These are phyloP conservation scores for Torrubiellomyces zombiae DNA, from an alignment of 2,329 filamentous ascomycete species.

Conservation along the genomic window DNA sequence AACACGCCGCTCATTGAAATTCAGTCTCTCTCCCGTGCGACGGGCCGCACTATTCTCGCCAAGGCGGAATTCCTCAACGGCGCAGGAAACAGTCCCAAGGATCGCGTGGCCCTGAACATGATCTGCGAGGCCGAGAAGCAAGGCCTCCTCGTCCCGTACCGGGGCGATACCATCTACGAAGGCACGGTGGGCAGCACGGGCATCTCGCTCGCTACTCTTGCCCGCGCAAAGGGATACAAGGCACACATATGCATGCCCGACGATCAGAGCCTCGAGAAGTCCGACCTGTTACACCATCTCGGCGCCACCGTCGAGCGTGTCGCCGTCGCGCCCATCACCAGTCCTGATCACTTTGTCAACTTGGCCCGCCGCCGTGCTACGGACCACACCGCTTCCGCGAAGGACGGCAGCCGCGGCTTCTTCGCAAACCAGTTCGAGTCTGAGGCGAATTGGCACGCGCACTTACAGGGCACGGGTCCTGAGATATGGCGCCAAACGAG, in stretches of 20 bases:
- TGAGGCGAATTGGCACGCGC: conserved; percentile 72
- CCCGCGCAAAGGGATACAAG: conserved; percentile 73
- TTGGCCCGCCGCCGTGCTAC: conserved; percentile 60
- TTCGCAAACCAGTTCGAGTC: conserved; percentile 97
- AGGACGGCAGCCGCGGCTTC: conserved; percentile 57
- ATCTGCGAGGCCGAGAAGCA: conserved; percentile 66
- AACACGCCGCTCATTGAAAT: conserved; percentile 83
- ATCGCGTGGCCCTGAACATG: conserved; percentile 83
- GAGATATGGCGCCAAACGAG: conserved; percentile 72
- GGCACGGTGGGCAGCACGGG: conserved; percentile 93
- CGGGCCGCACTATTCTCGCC: conserved; percentile 75
- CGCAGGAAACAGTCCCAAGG: conserved; percentile 84
- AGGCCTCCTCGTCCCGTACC: conserved; percentile 59
- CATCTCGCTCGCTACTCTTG: conserved; percentile 82
- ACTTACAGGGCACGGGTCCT: conserved; percentile 68
- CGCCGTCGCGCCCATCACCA: conserved; percentile 81
- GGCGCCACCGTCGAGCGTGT: conserved; percentile 89
- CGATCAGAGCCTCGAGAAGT: conserved; percentile 80
- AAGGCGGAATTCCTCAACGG: conserved; percentile 97
- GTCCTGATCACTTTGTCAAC: conserved; percentile 87
- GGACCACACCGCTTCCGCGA: conserved; percentile 47
- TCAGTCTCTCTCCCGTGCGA: conserved; percentile 68
- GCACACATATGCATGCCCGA: conserved; percentile 96
- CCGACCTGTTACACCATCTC: conserved; percentile 71
- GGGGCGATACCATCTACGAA: conserved; percentile 92